These are phyloP conservation scores for Pyricularia grisea DNA, from an alignment of 2,329 filamentous ascomycete genomes.

Conservation along the genomic window DNA sequence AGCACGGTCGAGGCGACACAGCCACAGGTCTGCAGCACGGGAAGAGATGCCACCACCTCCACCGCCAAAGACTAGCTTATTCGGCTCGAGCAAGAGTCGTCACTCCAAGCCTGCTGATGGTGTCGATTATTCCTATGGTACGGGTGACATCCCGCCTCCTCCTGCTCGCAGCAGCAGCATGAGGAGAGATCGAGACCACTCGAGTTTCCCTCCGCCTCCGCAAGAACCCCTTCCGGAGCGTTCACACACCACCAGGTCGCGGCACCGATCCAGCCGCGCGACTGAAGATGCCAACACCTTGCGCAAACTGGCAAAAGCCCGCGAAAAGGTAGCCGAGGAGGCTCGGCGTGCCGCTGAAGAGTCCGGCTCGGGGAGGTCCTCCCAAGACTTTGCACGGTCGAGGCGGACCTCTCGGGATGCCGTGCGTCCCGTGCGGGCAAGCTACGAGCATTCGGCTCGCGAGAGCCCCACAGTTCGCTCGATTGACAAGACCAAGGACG, in stretches of 20 bases:
- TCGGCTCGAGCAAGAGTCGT: constrained; percentile 9
- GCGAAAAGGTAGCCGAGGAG: constrained; percentile 2
- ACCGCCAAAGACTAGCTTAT: constrained; percentile 14
- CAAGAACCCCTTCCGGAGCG: constrained; percentile 11
- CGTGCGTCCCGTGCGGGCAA: neutral
- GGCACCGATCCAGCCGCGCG: constrained; percentile 10
- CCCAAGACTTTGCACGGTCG: neutral
- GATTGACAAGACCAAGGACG: neutral
- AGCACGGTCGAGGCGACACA: neutral
- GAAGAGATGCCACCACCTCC: constrained; percentile 6
- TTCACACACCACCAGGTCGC: constrained; percentile 12
- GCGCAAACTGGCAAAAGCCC: neutral
- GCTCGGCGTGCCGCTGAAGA: constrained; percentile 1
- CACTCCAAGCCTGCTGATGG: constrained; percentile 6
- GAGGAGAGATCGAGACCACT: constrained; percentile 1
- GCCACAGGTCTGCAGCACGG: neutral
- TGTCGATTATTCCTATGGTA: neutral
- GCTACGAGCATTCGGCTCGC: neutral
- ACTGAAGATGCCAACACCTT: constrained; percentile 9
- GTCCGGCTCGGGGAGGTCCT: neutral
- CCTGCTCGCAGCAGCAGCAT: constrained; percentile 6
- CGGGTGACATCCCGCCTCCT: neutral
- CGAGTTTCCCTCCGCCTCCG: neutral
- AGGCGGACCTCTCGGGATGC: neutral
- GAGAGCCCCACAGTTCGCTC: neutral